Percentiles rank a stretch among this genome's conserved stretches.
Conservation (phyloP, 345 rosid genomes). For the Luvunga scandens region DNA sequence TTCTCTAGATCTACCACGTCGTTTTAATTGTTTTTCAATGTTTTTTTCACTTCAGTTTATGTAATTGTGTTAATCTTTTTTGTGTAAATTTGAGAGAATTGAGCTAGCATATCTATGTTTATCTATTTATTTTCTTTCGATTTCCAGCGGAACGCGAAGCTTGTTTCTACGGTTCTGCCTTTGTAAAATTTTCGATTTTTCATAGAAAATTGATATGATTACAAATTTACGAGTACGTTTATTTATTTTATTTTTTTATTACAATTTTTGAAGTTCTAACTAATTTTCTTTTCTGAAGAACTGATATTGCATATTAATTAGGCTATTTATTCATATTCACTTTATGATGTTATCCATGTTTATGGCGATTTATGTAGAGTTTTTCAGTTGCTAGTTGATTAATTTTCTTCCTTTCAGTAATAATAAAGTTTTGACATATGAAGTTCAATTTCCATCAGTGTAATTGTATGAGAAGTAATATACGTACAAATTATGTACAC, state of each 20-base stretch:
- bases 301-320: background rate
- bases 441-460: background rate
- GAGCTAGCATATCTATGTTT: background rate
- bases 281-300: background rate
- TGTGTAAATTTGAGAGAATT: background rate
- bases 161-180: background rate
- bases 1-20: conserved; percentile 1
- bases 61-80: background rate
- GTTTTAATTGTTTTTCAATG: background rate
- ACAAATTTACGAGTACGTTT: too few relatives aligned
- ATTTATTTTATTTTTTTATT: too few relatives aligned
- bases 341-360: background rate
- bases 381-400: background rate
- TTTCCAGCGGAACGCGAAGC: background rate
- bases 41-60: background rate
- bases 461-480: background rate
- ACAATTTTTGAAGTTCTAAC: background rate
- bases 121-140: background rate
- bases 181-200: too few relatives aligned
- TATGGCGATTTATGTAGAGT: conserved; percentile 10
- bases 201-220: background rate
- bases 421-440: background rate
- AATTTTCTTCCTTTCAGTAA: background rate
- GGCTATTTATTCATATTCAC: background rate
- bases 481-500: too few relatives aligned